Conservation (phyloP, 1,284 basidiomycete genomes). For the Rhodotorula sp. region DNA sequence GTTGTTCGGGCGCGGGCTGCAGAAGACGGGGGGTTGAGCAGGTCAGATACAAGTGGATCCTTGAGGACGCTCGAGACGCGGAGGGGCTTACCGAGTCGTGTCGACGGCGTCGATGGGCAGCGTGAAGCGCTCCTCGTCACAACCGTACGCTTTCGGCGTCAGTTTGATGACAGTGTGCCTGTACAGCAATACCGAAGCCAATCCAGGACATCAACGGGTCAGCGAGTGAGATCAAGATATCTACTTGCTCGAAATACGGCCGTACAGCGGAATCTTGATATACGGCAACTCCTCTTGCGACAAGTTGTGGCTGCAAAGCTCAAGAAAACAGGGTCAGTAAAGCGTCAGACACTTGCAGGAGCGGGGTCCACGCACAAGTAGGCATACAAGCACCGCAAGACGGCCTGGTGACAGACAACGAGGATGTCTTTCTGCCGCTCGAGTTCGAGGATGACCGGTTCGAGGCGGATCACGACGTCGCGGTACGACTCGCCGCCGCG, state of each 20-base stretch:
- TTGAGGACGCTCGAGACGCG: no score
- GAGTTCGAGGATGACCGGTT: constrained; percentile 98
- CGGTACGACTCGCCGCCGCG: constrained; percentile 87
- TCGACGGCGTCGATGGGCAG: constrained; percentile 88
- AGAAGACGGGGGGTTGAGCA: no score
- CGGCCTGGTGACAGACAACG: constrained; percentile 95
- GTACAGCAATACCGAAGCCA: neutral
- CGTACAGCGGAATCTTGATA: constrained; percentile 66
- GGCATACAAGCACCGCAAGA: constrained; percentile 72
- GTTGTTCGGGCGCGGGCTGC: constrained; percentile 18
- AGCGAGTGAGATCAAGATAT: no score
- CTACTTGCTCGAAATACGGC: neutral
- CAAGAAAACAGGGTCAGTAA: neutral
- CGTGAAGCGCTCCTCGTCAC: constrained; percentile 91
- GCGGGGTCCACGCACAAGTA: constrained; percentile 53
- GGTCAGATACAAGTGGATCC: no score
- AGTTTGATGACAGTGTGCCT: constrained; percentile 93
- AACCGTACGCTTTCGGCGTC: constrained; percentile 97
- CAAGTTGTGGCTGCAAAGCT: constrained; percentile 70
- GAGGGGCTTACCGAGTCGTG: constrained; percentile 53
- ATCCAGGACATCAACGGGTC: no score
- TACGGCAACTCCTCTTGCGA: constrained; percentile 93
- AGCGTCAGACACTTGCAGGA: constrained; percentile 16
- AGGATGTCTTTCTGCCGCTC: constrained; percentile 96
- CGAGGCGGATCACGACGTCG: constrained; percentile 63